Percentiles rank a stretch among this genome's conserved stretches.
Conservation (phyloP, 306 rosid genomes). For the Sindora glabra region DNA sequence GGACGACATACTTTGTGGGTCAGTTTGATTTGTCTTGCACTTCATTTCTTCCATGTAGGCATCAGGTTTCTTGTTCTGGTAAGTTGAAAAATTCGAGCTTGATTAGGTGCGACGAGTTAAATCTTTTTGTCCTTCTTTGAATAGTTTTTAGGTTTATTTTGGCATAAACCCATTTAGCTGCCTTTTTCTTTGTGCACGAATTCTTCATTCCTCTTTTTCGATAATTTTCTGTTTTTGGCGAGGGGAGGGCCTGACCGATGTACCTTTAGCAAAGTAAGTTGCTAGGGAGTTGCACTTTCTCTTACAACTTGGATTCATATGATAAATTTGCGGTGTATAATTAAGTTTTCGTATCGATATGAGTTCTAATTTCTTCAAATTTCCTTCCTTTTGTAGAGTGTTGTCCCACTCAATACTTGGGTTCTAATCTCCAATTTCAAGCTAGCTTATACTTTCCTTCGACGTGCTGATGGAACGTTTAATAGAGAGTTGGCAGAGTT, state of each 20-base stretch:
- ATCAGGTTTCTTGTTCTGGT: conserved; percentile 39
- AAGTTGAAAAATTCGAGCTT: conserved; percentile 20
- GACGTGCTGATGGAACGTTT: conserved; percentile 87
- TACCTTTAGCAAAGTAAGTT: too few species aligned
- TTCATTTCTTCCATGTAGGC: conserved; percentile 23
- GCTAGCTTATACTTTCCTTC: conserved; percentile 76
- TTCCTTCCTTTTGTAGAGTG: conserved; percentile 37
- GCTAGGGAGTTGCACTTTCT: too few species aligned
- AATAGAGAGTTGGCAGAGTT: conserved; percentile 77
- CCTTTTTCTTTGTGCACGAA: not conserved
- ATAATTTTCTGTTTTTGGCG: not conserved
- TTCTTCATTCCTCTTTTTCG: not conserved
- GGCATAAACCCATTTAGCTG: not conserved
- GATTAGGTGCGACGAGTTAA: conserved; percentile 20
- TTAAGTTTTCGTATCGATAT: too few species aligned
- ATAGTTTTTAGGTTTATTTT: conserved; percentile 8
- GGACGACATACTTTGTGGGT: conserved; percentile 14
- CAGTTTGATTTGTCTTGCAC: conserved; percentile 16
- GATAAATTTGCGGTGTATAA: too few species aligned
- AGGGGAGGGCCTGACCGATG: too few species aligned
- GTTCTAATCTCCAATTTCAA: conserved; percentile 91
- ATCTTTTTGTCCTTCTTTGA: conserved; percentile 6
- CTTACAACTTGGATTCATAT: not conserved
- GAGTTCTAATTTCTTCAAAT: conserved; percentile 12
- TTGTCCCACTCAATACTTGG: conserved; percentile 93